These are phyloP conservation scores for Elymus sibiricus DNA, from an alignment of 176 grass and related monocot genomes.

Conservation along the genomic window DNA sequence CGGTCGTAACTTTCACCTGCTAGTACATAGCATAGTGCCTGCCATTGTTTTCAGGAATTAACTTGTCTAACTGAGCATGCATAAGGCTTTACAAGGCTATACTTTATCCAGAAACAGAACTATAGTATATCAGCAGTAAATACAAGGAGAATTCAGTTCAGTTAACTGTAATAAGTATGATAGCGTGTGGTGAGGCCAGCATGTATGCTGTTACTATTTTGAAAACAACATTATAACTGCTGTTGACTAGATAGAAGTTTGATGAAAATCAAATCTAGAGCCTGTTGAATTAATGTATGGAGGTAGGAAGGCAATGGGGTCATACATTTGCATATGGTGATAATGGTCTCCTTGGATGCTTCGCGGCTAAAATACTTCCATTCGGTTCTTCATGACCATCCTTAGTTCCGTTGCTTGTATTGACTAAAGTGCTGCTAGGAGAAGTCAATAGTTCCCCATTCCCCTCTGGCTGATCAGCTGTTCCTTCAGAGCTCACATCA, in stretches of 20 bases:
- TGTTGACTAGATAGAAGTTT: neutral
- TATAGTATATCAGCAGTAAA: neutral
- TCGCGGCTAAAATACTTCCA: slow-evolving; percentile 19
- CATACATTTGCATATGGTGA: slow-evolving; percentile 71
- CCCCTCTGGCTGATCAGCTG: slow-evolving; percentile 21
- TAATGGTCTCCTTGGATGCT: slow-evolving; percentile 26
- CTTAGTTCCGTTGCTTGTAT: neutral
- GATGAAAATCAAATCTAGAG: neutral
- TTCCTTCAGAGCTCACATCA: slow-evolving; percentile 31
- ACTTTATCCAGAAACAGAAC: neutral
- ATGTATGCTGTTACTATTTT: neutral
- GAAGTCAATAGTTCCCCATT: slow-evolving; percentile 32
- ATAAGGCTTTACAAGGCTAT: neutral
- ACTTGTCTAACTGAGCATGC: neutral
- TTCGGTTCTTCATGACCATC: slow-evolving; percentile 23
- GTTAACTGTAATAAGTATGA: neutral
- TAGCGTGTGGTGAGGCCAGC: neutral
- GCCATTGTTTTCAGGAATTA: neutral
- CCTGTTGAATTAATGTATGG: neutral
- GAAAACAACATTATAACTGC: neutral
- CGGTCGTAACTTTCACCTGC: neutral
- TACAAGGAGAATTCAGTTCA: neutral
- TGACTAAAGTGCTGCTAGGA: slow-evolving; percentile 17
- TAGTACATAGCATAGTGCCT: neutral
- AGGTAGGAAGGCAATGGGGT: neutral